Evolutionary conservation across 306 rosid species (phyloP).

Genomic region (Elaeagnus macrophylla): DNA sequence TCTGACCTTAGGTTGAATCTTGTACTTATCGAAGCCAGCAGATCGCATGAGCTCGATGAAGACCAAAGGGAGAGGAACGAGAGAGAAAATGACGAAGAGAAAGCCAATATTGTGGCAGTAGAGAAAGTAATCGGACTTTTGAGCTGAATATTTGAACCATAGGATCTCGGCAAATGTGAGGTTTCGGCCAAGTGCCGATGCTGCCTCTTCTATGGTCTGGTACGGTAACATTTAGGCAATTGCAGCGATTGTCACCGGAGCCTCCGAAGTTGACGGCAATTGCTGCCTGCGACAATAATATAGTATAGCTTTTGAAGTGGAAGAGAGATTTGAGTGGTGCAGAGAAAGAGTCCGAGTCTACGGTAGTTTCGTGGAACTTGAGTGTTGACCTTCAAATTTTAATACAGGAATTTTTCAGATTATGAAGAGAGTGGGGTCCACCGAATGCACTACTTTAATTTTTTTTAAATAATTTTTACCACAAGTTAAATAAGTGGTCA

Average conservation of each 20-base stretch:
- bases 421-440: no score
- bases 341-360: no score
- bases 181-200: constrained; percentile 47
- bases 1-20: constrained; percentile 63
- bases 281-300: neutral
- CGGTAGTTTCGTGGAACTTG: no score
- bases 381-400: no score
- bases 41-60: constrained; percentile 42
- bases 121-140: constrained; percentile 61
- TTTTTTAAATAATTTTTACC: no score
- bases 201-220: constrained; percentile 38
- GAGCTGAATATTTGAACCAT: constrained; percentile 76
- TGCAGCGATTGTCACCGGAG: neutral
- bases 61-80: constrained; percentile 51
- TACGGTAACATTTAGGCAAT: constrained; percentile 52
- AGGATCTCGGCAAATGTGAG: constrained; percentile 52
- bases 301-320: neutral
- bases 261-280: constrained; percentile 1
- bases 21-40: constrained; percentile 38
- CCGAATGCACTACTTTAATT: no score
- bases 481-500: no score
- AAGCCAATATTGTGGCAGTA: constrained; percentile 65
- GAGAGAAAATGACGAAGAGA: constrained; percentile 54
- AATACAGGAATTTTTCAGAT: no score
- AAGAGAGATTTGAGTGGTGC: neutral